Evolutionary conservation across 2,329 filamentous ascomycete species (phyloP), one percentile per base, ranked within the genome.

Genomic region (Grosmannia serpens): DNA sequence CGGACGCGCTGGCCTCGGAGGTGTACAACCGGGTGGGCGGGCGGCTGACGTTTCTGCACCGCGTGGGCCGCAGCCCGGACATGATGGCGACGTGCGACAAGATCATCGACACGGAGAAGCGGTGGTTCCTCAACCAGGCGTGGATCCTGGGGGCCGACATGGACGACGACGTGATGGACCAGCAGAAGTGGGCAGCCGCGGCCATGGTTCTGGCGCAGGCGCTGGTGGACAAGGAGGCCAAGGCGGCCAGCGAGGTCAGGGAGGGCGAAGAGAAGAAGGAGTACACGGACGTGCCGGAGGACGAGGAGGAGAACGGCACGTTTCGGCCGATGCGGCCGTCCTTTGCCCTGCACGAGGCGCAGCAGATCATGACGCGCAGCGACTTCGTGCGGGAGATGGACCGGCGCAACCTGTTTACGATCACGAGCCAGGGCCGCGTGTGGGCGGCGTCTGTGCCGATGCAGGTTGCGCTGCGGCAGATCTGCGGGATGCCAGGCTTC

Each of bases 301-400:
- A 9, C 3, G 17, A n/a, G 8, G 4, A 3, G 4, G 17, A n/a
- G 20, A 15, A 44, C 41, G 1, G 20, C 17, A 4, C 38, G 38
- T 4, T 33, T 33, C 41, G 47, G 10, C 31, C 95, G 67, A 77
- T 89, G 33, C 79, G 97, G 4, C 91, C 94, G 0, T 82, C 88
- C 47, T 87, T 90, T 62, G 84, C 88, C 0, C 83, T 96, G 58
- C 89, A 95, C 69, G 81, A 87, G 64, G 89, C 91, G 0, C 87
- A 92, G 62, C 81, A 96, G 71, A 87, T 96, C 69, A 96, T 96
- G 92, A 97, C 94, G 17, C 82, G 94, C 57, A 87, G 90, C 60
- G 94, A 99, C 71, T 99, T 97, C 70, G 91, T 97, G 66, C 85
- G 94, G 64, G 80, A 85, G 61, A 91, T 97, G 68, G 94, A 99